Evolutionary conservation across 371 early-diverging fungal species (phyloP).

Genomic region (Funneliformis caledonium): DNA sequence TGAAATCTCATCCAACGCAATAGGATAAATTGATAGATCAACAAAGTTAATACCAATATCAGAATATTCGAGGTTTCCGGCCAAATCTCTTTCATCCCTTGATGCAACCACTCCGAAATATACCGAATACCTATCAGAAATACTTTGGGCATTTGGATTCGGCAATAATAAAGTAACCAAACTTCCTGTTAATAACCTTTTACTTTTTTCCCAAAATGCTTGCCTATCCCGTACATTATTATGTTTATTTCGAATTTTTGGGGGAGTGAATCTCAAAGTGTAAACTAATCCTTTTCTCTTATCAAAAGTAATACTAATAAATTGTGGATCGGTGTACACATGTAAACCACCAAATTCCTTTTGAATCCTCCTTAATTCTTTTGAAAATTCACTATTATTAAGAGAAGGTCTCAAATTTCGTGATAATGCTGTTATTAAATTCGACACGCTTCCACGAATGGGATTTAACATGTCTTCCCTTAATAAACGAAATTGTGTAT

Average conservation of each 20-base stretch:
- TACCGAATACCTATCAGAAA: not conserved
- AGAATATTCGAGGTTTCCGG: constrained; percentile 29
- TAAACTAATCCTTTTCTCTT: not conserved
- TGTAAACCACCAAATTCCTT: constrained; percentile 41
- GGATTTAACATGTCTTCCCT: constrained; percentile 36
- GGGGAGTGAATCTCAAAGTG: constrained; percentile 29
- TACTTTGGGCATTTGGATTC: not conserved
- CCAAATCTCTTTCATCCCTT: constrained; percentile 44
- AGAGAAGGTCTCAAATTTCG: not conserved
- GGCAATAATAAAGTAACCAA: constrained; percentile 50
- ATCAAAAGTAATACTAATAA: constrained; percentile 42
- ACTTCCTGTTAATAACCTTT: constrained; percentile 47
- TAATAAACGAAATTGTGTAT: constrained; percentile 20
- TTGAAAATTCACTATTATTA: not conserved
- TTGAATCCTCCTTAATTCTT: not conserved
- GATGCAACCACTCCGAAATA: constrained; percentile 47
- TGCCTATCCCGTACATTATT: constrained; percentile 4
- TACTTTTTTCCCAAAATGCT: constrained; percentile 49
- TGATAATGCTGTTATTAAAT: not conserved
- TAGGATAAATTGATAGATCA: constrained; percentile 39
- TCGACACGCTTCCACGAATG: constrained; percentile 41
- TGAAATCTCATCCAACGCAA: constrained; percentile 29
- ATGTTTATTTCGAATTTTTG: not conserved
- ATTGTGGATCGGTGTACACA: constrained; percentile 46
- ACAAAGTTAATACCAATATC: constrained; percentile 44